Conservation (phyloP, 768 basidiomycete genomes). For the Mycena alexandri region DNA sequence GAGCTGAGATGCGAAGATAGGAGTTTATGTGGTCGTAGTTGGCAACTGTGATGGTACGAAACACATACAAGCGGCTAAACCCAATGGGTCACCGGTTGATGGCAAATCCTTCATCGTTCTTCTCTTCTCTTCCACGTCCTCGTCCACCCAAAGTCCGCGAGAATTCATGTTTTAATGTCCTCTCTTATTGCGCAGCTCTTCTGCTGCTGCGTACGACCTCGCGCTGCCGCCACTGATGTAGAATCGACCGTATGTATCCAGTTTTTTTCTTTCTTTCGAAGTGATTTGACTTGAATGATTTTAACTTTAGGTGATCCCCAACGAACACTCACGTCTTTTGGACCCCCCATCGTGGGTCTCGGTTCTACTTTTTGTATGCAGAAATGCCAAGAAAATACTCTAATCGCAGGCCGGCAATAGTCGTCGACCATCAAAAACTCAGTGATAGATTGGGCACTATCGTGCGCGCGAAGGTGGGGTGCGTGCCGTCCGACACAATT, state of each 20-base stretch:
- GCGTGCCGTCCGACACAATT: neutral
- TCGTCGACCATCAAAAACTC: constrained; percentile 28
- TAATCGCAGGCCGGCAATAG: constrained; percentile 3
- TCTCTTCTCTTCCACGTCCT: constrained; percentile 1
- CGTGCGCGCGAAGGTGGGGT: constrained; percentile 34
- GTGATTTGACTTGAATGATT: neutral
- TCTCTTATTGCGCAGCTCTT: constrained; percentile 3
- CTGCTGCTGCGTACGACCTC: constrained; percentile 12
- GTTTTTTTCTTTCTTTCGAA: neutral
- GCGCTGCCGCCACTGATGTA: constrained; percentile 2
- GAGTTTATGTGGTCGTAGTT: no score
- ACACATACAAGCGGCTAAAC: no score
- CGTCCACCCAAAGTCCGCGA: neutral
- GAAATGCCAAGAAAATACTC: neutral
- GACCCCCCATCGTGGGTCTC: constrained; percentile 5
- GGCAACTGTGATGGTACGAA: no score
- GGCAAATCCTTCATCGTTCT: no score
- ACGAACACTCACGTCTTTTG: constrained; percentile 25
- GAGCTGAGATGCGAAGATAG: no score
- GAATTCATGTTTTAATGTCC: constrained; percentile 20
- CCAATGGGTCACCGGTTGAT: no score
- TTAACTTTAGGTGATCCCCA: constrained; percentile 27
- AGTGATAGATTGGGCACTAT: constrained; percentile 24
- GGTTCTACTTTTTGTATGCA: neutral
- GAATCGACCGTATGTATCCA: constrained; percentile 10